Percentiles rank a stretch among this genome's conserved stretches.
Conservation (phyloP, 768 basidiomycete genomes). For the Fibroporia radiculosa region DNA sequence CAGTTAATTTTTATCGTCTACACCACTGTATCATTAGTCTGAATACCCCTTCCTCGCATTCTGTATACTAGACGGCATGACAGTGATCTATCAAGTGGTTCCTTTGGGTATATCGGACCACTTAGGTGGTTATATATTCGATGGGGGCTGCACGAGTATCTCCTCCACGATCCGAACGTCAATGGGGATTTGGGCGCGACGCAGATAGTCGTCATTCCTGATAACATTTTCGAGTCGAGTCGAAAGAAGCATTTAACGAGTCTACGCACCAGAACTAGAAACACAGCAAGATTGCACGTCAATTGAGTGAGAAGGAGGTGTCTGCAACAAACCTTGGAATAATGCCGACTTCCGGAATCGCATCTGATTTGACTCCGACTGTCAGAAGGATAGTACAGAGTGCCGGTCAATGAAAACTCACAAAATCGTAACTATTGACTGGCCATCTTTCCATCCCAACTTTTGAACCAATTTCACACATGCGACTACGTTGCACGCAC, state of each 20-base stretch:
- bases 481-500: conserved; percentile 93
- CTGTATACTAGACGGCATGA: neutral
- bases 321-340: conserved; percentile 67
- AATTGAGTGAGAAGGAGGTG: neutral
- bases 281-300: neutral
- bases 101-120: too few species aligned
- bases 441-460: conserved; percentile 59
- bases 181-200: conserved; percentile 31
- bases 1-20: neutral
- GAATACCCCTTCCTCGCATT: neutral
- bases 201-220: conserved; percentile 50
- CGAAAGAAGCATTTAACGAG: too few species aligned
- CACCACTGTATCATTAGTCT: neutral
- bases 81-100: neutral
- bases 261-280: conserved; percentile 42
- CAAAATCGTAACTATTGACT: conserved; percentile 81
- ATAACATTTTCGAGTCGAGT: neutral
- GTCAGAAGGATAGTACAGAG: neutral
- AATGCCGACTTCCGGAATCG: conserved; percentile 87
- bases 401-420: too few species aligned
- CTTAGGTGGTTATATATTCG: too few species aligned
- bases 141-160: too few species aligned
- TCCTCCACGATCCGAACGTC: conserved; percentile 33
- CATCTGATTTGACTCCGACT: conserved; percentile 38
- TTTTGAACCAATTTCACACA: conserved; percentile 73